Percentiles rank a stretch among this genome's conserved stretches.
Evolutionary conservation across 2,329 filamentous ascomycete species (phyloP).

Genomic region (Fusarium pseudonygamai): DNA sequence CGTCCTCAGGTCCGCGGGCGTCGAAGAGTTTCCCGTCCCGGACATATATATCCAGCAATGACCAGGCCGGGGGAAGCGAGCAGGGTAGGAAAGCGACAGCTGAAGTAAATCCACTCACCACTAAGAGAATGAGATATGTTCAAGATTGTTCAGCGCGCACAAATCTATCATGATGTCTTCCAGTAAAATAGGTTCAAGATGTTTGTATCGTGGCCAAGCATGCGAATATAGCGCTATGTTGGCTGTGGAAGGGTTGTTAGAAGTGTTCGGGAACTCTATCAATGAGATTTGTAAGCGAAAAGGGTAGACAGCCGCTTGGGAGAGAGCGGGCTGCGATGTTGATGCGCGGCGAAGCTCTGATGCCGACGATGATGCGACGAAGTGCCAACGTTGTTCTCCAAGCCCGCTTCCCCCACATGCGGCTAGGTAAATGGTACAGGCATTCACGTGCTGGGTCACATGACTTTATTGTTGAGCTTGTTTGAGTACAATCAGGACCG

Average conservation of each 20-base stretch:
- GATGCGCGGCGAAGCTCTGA: constrained; percentile 41
- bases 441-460: constrained; percentile 27
- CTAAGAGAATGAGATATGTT: constrained; percentile 51
- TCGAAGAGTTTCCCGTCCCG: neutral
- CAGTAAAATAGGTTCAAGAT: constrained; percentile 37
- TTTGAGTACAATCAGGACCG: neutral
- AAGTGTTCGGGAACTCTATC: constrained; percentile 19
- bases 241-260: constrained; percentile 9
- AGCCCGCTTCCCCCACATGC: constrained; percentile 37
- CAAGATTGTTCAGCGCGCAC: constrained; percentile 45
- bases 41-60: neutral
- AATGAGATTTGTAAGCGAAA: neutral
- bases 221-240: constrained; percentile 32
- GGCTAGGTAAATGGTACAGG: constrained; percentile 1
- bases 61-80: neutral
- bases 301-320: constrained; percentile 24
- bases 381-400: constrained; percentile 42
- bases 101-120: constrained; percentile 47
- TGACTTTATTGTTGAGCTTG: neutral
- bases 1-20: neutral
- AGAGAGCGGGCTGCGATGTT: constrained; percentile 30
- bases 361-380: constrained; percentile 44
- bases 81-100: constrained; percentile 5
- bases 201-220: constrained; percentile 38
- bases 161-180: constrained; percentile 56